Base-by-base conservation (phyloP, 1,284 basidiomycete genomes). In the Ustilago trichophora region DNA sequence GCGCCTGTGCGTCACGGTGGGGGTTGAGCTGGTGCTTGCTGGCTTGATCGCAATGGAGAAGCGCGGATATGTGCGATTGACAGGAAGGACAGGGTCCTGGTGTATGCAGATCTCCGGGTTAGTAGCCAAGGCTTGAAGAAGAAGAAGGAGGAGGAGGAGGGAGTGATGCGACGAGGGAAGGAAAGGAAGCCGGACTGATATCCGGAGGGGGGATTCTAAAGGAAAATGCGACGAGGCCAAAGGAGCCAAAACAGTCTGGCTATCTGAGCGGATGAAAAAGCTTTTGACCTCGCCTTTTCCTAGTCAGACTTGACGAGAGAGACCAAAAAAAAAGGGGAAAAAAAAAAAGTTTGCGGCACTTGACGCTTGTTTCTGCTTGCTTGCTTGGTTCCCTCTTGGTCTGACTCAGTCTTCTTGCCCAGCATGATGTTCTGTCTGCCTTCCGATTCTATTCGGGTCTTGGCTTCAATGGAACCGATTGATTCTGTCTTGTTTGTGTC, bases 161-260 rank as follows among this genome's bases (percentile, higher is more conserved):
- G 32, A 32, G 54, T 19, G 47, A 37, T 25, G 49, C 27, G 24
- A 42, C 33, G 41, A 44, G 31, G 46, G 37, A 51, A 43, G 36
- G 24, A 43, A 31, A 24, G 24, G 29, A 59, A 52, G 52, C 63
- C 63, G 63, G 63, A 51, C 56, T 66, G 63, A 60, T 66, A 66
- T 66, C 63, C 63, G 62, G 52, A 52, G 41, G 47, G 36, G 44
- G 33, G 15, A 47, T 48, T 44, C 32, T 21, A 13, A 27, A 29
- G 18, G 16, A 8, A 19, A 6, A 31, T 15, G 41, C 46, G 33
- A 36, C 21, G 35, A 29, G 27, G 16, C 13, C 27, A 34, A 35
- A 31, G 31, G 25, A 45, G 35, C 43, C 9, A 27, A 29, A 10
- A 22, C 19, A 12, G n/a, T 35, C 37, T 57, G 42, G 55, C 43